Conservation (phyloP, 306 rosid genomes). For the Quercus mongolica region DNA sequence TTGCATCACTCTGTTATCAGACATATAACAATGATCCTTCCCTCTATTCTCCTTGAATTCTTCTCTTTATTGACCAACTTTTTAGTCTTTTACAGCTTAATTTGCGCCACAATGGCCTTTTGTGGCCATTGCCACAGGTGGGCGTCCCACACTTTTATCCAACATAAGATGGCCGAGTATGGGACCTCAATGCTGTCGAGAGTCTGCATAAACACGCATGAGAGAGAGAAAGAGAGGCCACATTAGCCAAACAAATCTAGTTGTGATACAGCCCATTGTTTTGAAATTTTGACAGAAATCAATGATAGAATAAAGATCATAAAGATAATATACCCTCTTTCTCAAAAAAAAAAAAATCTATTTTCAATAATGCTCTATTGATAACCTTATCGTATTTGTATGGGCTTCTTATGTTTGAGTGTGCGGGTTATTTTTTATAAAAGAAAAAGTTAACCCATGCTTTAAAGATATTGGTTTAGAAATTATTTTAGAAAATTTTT, state of each 20-base stretch:
- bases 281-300: background rate
- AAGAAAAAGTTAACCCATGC: too few relatives aligned
- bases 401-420: background rate
- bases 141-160: background rate
- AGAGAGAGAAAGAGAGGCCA: background rate
- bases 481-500: too few relatives aligned
- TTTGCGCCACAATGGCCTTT: slow-evolving; percentile 26
- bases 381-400: background rate
- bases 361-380: background rate
- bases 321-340: background rate
- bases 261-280: slow-evolving; percentile 5
- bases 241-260: slow-evolving; percentile 14
- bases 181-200: slow-evolving; percentile 30
- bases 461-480: too few relatives aligned
- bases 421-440: too few relatives aligned
- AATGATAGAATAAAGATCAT: background rate
- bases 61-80: slow-evolving; percentile 29
- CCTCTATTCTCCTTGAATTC: background rate
- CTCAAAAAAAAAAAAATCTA: background rate
- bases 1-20: background rate
- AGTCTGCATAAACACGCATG: background rate
- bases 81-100: slow-evolving; percentile 21
- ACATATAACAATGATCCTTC: background rate
- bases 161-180: background rate
- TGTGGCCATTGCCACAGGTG: slow-evolving; percentile 13